Evolutionary conservation across 2,329 filamentous ascomycete genomes (phyloP).

Genomic region (Scopulariopsis brevicaulis): DNA sequence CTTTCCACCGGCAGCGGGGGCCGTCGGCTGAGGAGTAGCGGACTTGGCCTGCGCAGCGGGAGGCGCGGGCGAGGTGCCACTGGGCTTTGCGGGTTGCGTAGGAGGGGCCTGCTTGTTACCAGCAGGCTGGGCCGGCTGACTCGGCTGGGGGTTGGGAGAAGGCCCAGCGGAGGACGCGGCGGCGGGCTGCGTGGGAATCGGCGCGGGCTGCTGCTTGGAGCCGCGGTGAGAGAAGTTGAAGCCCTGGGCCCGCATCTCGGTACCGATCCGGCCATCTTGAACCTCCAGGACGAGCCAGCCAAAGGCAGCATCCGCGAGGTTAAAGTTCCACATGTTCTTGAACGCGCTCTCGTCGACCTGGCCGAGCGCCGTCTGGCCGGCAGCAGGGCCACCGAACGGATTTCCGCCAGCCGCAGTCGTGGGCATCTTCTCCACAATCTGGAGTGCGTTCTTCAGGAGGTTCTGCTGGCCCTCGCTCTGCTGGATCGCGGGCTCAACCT

Average conservation of each 20-base stretch:
- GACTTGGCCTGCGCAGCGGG: constrained; percentile 26
- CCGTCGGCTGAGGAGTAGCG: constrained; percentile 35
- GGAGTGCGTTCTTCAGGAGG: constrained; percentile 78
- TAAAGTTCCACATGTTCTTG: constrained; percentile 99
- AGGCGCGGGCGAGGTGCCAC: constrained; percentile 9
- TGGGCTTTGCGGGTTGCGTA: constrained; percentile 1
- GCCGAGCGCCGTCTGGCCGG: constrained; percentile 61
- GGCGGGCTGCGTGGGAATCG: constrained; percentile 23
- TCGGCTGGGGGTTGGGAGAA: constrained; percentile 9
- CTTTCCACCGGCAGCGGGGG: constrained; percentile 30
- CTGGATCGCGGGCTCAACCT: constrained; percentile 88
- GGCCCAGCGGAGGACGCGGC: constrained; percentile 16
- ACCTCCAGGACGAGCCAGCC: constrained; percentile 93
- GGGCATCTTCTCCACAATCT: constrained; percentile 97
- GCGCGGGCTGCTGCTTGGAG: constrained; percentile 55
- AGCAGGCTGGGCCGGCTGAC: constrained; percentile 4
- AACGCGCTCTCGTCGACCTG: constrained; percentile 97
- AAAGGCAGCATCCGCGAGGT: constrained; percentile 92
- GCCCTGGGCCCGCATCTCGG: constrained; percentile 95
- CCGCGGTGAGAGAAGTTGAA: constrained; percentile 98
- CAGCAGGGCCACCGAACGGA: constrained; percentile 81
- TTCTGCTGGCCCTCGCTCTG: constrained; percentile 93
- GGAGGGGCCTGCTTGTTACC: background rate
- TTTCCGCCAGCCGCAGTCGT: constrained; percentile 90
- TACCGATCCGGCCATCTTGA: constrained; percentile 90